phyloP scores from a whole-genome alignment of 345 rosid genomes.

The Hibiscus mutabilis region DNA sequence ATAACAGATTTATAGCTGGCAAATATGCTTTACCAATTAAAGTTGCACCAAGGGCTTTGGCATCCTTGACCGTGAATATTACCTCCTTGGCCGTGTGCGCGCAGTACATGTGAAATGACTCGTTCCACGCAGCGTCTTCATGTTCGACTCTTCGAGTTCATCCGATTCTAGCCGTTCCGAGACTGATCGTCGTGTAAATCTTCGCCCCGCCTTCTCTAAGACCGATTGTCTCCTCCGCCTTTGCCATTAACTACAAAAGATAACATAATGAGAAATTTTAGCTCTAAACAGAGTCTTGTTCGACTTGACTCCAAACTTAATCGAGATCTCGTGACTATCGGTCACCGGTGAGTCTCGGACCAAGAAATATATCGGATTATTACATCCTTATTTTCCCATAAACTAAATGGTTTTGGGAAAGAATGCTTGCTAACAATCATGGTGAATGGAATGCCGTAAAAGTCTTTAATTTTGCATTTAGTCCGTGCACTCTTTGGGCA shows the following conservation, averaged over 20 bases:
- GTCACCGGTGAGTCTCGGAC: background rate
- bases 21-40: conserved; percentile 82
- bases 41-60: conserved; percentile 77
- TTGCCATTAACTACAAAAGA: conserved; percentile 55
- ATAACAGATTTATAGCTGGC: conserved; percentile 57
- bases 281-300: background rate
- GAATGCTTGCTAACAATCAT: too few relatives aligned
- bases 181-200: conserved; percentile 79
- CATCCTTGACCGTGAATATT: conserved; percentile 84
- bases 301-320: too few relatives aligned
- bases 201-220: conserved; percentile 68
- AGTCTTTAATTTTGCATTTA: too few relatives aligned
- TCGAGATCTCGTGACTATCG: background rate
- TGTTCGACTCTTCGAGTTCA: conserved; percentile 65
- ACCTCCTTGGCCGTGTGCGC: conserved; percentile 77
- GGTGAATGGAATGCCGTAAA: too few relatives aligned
- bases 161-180: conserved; percentile 92
- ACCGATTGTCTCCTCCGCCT: conserved; percentile 75
- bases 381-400: too few relatives aligned
- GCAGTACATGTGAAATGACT: conserved; percentile 90
- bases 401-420: too few relatives aligned
- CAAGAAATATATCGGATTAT: too few relatives aligned
- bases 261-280: conserved; percentile 9
- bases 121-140: conserved; percentile 74
- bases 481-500: too few relatives aligned